phyloP scores from a whole-genome alignment of 352 stramenopile species.

The Globisporangium ultimum region DNA sequence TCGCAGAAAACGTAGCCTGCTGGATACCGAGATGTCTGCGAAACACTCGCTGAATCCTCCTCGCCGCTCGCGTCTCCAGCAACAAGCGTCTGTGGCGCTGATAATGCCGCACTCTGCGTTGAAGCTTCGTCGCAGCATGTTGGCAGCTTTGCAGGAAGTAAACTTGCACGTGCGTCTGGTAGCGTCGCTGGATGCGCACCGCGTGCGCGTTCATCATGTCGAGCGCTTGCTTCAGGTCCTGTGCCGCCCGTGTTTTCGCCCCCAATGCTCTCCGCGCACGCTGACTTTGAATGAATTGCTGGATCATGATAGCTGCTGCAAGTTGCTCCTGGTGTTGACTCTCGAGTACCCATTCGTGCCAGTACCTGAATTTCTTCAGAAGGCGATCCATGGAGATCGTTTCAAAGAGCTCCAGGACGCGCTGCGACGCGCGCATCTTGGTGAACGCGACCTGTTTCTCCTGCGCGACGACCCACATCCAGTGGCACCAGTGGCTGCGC shows the following conservation, averaged over 20 bases:
- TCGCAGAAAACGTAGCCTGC: not conserved
- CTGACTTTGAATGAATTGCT: slow-evolving; percentile 17
- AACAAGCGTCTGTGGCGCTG: not conserved
- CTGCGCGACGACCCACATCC: slow-evolving; percentile 24
- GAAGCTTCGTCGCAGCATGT: slow-evolving; percentile 20
- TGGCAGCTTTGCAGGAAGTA: slow-evolving; percentile 3
- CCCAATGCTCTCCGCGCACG: not conserved
- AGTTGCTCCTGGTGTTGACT: slow-evolving; percentile 23
- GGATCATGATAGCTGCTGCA: slow-evolving; percentile 34
- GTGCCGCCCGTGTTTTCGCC: not conserved
- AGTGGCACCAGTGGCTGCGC: slow-evolving; percentile 25
- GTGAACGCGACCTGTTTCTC: slow-evolving; percentile 20
- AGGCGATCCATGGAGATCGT: slow-evolving; percentile 14
- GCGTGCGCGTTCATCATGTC: slow-evolving; percentile 18
- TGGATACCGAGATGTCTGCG: not conserved
- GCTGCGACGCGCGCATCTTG: slow-evolving; percentile 22
- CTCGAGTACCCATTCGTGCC: slow-evolving; percentile 16
- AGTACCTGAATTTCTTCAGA: slow-evolving; percentile 16
- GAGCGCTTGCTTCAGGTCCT: slow-evolving; percentile 16
- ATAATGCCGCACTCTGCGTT: slow-evolving; percentile 20
- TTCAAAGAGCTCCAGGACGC: slow-evolving; percentile 27
- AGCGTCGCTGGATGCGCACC: slow-evolving; percentile 33
- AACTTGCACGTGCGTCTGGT: slow-evolving; percentile 14
- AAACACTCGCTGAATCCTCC: slow-evolving; percentile 22
- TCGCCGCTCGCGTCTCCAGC: not conserved